Evolutionary conservation across 2,329 filamentous ascomycete species (phyloP), one percentile per base, ranked within the genome.

Genomic region (Anthostomella pinea): DNA sequence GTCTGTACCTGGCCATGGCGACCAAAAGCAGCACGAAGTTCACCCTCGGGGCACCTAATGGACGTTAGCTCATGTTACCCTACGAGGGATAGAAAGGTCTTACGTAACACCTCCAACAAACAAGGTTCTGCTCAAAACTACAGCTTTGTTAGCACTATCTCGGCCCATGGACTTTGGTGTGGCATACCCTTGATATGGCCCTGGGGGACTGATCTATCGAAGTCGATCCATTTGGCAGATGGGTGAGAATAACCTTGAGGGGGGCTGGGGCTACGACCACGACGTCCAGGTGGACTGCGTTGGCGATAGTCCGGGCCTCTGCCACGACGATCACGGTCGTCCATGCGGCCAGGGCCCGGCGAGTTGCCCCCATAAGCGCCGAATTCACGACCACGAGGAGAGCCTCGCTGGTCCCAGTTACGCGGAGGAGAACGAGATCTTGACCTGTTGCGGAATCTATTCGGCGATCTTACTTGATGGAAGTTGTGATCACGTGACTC

Each of bases 41-140:
- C 89, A 39, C 75, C 70, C 64, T 98, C 91, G 6, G 85, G 82
- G 40, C 79, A 83, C 23, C 82, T 85, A 45, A 18, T 33, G 16
- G 30, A 35, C 13, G 39, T 57, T n/a, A n/a, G n/a, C n/a, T n/a
- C n/a, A n/a, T n/a, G n/a, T n/a, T n/a, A n/a, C n/a, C n/a, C 18
- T 27, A 28, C 11, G 16, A 17, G 17, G 35, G 21, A n/a, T 39
- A 24, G 23, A 40, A 35, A n/a, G 23, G 15, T 79, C 83, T 78
- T 74, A 87, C 75, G 83, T 94, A 46, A 96, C 93, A 58, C 93
- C 93, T 48, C 93, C 93, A 54, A 98, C 90, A 60, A 98, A 98
- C 9, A 98, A 76, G 10, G 93, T 98, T 54, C 93, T 82, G 65
- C 91, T 97, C 41, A 94, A 72, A 18, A 98, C 93, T 73, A 38